Base-by-base conservation (phyloP, 352 stramenopile species). In the Pythium rhizo-oryzae region DNA sequence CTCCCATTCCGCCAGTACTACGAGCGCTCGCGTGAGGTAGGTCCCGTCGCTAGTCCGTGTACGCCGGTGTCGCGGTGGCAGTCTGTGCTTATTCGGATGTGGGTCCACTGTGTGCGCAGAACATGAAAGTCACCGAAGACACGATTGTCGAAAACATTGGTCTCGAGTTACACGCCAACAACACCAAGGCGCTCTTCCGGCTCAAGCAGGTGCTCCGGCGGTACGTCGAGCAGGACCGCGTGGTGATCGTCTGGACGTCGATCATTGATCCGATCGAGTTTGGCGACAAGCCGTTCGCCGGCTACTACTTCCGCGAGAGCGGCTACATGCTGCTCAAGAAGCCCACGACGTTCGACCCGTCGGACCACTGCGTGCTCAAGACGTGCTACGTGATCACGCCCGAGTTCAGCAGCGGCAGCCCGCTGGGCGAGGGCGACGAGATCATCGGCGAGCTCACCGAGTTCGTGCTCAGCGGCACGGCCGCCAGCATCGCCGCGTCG, bases 141-240 rank as follows among this genome's bases (percentile, higher is more conserved):
- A 87, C 78, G 11, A 81, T 92, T 18, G 52, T 80, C 11, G 84
- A 92, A 62, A 84, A 78, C 69, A 85, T 89, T 69, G 78, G 77
- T 24, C 67, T 92, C 1, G 77, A 85, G 67, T 70, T 89, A 47
- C 67, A 81, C 53, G 78, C 69, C 11, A 84, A 84, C 53, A 69
- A 78, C 35, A 78, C 70, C 11, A 72, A 69, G 8, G 80, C 82
- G 23, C 69, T 85, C 41, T 85, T 90, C 62, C 65, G 73, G 16
- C 71, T 82, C 30, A 72, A 85, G 35, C 80, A 90, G 51, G 65
- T 87, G n/a, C 50, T 88, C 23, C 78, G 79, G 9, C 77, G 82
- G 15, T 84, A 84, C 70, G 69, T 81, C 18, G 78, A 89, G 30
- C 43, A 65, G 13, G 74, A 84, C 43, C 80, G 79, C 30, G 75